These are phyloP conservation scores for Glycine soja DNA, from an alignment of 306 rosid genomes.

Conservation along the genomic window DNA sequence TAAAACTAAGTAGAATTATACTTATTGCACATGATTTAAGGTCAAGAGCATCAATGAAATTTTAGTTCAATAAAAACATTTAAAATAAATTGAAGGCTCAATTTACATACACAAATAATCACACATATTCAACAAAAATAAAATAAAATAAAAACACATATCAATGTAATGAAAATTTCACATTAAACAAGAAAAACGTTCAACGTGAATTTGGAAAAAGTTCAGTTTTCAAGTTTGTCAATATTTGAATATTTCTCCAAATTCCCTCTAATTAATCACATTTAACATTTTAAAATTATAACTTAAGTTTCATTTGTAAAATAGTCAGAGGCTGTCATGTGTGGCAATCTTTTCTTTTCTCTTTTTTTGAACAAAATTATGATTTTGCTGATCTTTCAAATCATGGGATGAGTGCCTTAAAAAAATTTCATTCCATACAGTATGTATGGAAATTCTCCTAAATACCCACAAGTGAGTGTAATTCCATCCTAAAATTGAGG, in stretches of 20 bases:
- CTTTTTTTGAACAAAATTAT: slow-evolving; percentile 11
- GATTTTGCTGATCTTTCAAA: slow-evolving; percentile 10
- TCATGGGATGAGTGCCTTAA: not conserved
- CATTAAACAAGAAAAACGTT: slow-evolving; percentile 6
- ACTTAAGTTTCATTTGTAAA: slow-evolving; percentile 3
- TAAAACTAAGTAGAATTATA: slow-evolving; percentile 34
- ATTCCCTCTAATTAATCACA: too few relatives aligned
- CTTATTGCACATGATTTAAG: slow-evolving; percentile 24
- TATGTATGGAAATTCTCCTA: not conserved
- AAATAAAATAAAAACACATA: not conserved
- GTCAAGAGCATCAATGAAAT: slow-evolving; percentile 7
- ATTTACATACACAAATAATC: not conserved
- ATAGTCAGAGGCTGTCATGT: not conserved
- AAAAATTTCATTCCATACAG: slow-evolving; percentile 1
- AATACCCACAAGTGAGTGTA: slow-evolving; percentile 18
- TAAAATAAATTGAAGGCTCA: slow-evolving; percentile 25
- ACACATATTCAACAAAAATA: too few relatives aligned
- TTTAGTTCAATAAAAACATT: not conserved
- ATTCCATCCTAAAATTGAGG: not conserved
- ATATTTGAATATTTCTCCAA: slow-evolving; percentile 1
- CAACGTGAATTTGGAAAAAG: too few relatives aligned
- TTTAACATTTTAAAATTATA: not conserved
- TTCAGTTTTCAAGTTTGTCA: not conserved
- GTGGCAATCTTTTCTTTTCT: slow-evolving; percentile 16
- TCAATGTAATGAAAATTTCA: not conserved